Evolutionary conservation across 164 flowering plant species (phyloP).

Genomic region (Annona cherimola): DNA sequence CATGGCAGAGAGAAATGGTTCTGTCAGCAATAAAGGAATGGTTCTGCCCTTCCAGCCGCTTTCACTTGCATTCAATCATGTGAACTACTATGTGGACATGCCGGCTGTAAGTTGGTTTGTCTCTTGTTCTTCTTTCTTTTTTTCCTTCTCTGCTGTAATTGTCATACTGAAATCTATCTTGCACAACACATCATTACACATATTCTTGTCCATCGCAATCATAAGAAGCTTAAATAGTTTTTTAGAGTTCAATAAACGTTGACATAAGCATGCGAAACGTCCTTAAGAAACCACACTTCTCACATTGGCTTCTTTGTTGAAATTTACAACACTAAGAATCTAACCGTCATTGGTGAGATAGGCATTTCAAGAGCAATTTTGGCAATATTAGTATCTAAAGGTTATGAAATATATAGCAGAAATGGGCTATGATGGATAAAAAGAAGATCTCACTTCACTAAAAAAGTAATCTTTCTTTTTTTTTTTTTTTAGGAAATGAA

Average conservation of each 20-base stretch:
- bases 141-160: not conserved
- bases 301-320: not conserved
- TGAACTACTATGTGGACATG: conserved; percentile 66
- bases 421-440: not conserved
- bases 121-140: not conserved
- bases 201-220: not conserved
- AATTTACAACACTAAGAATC: no score
- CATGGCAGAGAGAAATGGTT: conserved; percentile 18
- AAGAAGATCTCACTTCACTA: not conserved
- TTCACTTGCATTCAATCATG: conserved; percentile 48
- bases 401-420: not conserved
- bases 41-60: conserved; percentile 60
- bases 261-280: not conserved
- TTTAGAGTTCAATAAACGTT: not conserved
- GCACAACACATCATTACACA: not conserved
- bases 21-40: conserved; percentile 40
- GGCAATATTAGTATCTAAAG: not conserved
- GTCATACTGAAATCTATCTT: not conserved
- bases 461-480: not conserved
- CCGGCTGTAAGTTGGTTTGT: conserved; percentile 44
- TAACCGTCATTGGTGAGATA: not conserved
- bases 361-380: no score
- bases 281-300: not conserved
- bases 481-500: conserved; percentile 49
- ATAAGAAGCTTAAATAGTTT: not conserved